phyloP scores from a whole-genome alignment of 495 filamentous ascomycete species.

The Penicillium bialowiezense region DNA sequence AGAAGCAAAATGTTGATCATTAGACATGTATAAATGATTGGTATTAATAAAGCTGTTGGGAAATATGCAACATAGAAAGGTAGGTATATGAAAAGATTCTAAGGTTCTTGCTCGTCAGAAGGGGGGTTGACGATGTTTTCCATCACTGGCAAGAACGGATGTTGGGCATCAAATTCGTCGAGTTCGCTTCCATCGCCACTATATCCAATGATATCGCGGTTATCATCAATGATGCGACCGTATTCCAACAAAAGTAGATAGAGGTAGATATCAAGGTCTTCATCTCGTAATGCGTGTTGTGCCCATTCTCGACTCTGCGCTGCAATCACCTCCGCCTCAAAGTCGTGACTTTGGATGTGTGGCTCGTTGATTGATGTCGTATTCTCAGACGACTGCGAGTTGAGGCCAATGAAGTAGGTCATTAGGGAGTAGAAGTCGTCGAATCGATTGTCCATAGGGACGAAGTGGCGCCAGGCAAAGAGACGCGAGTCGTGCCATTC shows the following conservation, averaged over 20 bases:
- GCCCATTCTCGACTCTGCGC: constrained; percentile 64
- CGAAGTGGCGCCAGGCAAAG: constrained; percentile 70
- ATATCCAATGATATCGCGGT: constrained; percentile 64
- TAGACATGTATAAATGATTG: background rate
- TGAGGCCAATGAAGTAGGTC: constrained; percentile 70
- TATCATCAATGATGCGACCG: constrained; percentile 62
- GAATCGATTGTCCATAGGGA: constrained; percentile 83
- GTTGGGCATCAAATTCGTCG: constrained; percentile 17
- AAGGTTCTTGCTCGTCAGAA: background rate
- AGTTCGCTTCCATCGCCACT: constrained; percentile 44
- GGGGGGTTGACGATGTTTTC: constrained; percentile 6
- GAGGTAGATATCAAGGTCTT: constrained; percentile 73
- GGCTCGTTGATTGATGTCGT: background rate
- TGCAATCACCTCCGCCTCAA: constrained; percentile 60
- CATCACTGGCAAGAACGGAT: constrained; percentile 13
- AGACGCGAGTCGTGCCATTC: constrained; percentile 75
- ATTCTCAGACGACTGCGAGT: constrained; percentile 13
- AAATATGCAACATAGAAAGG: background rate
- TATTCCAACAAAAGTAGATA: constrained; percentile 70
- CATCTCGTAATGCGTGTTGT: constrained; percentile 60
- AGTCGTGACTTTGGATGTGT: constrained; percentile 47
- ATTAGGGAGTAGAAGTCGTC: constrained; percentile 73
- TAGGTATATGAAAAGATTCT: background rate
- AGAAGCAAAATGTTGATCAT: background rate
- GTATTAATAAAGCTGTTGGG: background rate